Evolutionary conservation across 2,329 filamentous ascomycete species (phyloP).

Genomic region (Arthroderma uncinatum): DNA sequence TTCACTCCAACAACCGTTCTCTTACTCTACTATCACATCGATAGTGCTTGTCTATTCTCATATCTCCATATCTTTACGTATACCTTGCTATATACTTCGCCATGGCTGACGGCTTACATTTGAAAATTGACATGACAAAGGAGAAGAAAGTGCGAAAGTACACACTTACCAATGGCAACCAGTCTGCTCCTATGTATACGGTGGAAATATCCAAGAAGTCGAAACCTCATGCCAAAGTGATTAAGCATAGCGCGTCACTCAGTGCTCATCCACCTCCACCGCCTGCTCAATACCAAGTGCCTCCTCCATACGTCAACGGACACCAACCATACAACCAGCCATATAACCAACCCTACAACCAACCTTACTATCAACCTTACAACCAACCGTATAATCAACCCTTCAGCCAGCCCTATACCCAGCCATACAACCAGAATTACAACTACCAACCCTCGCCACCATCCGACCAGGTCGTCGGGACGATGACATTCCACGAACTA

Average conservation of each 20-base stretch:
- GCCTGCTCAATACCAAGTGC: neutral
- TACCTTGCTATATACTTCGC: neutral
- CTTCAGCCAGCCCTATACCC: neutral
- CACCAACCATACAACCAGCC: neutral
- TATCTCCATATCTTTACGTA: neutral
- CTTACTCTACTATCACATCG: neutral
- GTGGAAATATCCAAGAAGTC: slow-evolving; percentile 9
- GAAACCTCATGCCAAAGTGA: slow-evolving; percentile 10
- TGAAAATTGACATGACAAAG: neutral
- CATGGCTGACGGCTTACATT: neutral
- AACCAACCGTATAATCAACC: slow-evolving; percentile 3
- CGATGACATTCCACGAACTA: slow-evolving; percentile 12
- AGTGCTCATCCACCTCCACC: neutral
- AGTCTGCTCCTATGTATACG: slow-evolving; percentile 10
- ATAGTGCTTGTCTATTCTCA: neutral
- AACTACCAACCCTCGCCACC: slow-evolving; percentile 3
- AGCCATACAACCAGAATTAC: neutral
- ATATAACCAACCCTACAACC: neutral
- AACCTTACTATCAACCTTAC: neutral
- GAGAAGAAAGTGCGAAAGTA: slow-evolving; percentile 1
- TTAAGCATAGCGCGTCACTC: neutral
- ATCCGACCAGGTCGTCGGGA: slow-evolving; percentile 7
- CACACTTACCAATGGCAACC: slow-evolving; percentile 6
- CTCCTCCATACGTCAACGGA: neutral
- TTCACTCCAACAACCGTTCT: neutral